Base-by-base conservation (phyloP, 345 rosid genomes). In the Gossypium rotundifolium region DNA sequence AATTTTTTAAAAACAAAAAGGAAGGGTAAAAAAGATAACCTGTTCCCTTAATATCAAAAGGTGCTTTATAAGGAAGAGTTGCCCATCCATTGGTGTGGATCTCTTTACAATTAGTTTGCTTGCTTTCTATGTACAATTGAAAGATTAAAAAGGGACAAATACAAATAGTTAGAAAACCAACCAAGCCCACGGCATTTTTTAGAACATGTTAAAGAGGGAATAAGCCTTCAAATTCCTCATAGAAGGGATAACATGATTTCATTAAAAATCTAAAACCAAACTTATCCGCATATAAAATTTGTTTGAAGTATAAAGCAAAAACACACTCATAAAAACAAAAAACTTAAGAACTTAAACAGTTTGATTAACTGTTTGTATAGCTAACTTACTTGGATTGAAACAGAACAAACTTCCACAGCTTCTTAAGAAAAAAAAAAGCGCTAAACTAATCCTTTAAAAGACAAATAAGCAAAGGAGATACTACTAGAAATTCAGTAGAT, bases 321-420 rank as follows among this genome's bases (percentile, higher is more conserved):
- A 60, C n/a, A 51, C 59, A 40, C 25, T 66, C 33, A 22, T 2
- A 25, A 22, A n/a, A 48, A 29, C 16, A 61, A 17, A 52, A 27
- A 79, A 59, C 10, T 74, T 23, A 22, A 49, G 17, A 52, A 33
- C 38, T 44, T 3, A 20, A 22, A 74, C 3, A 67, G 60, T 44
- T 45, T 53, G 46, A 49, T 57, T 69, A 60, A 72, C 46, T 61
- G 61, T 44, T 59, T 42, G 5, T 49, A 75, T 72, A 76, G 77
- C 53, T 75, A 51, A 81, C 93, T 88, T 82, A 95, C 98, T 82
- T 93, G 99, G 80, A 95, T 84, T 49, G 98, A 95, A 46, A 71
- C 75, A 40, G 98, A 87, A 84, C 99, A 95, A 79, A 93, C 86
- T 86, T 95, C 99, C 16, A 95, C 94, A 45, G 94, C 99, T 95